These are phyloP conservation scores for Cairneyella variabilis DNA, from an alignment of 495 filamentous ascomycete genomes.

Conservation along the genomic window DNA sequence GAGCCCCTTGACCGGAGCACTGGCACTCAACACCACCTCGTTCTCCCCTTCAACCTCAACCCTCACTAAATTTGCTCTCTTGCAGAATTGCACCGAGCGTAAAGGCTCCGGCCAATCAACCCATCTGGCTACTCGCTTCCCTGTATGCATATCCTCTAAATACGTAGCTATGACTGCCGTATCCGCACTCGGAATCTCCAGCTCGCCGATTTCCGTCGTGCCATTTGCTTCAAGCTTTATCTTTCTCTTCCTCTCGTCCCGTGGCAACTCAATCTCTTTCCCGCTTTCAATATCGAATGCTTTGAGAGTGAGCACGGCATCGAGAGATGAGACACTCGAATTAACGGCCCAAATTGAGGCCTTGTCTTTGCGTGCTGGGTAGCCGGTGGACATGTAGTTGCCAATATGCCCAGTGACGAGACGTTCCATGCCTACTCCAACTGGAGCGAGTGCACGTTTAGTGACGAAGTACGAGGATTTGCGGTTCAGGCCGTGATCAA, in stretches of 20 bases:
- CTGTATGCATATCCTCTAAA: conserved; percentile 36
- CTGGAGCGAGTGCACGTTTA: conserved; percentile 58
- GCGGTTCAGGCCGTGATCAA: conserved; percentile 70
- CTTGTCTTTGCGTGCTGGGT: conserved; percentile 42
- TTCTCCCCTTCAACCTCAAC: conserved; percentile 11
- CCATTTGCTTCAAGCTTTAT: conserved; percentile 56
- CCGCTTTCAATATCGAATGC: conserved; percentile 66
- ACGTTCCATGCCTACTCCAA: conserved; percentile 63
- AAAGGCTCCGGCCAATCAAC: conserved; percentile 79
- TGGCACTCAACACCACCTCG: conserved; percentile 30
- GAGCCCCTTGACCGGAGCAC: conserved; percentile 45
- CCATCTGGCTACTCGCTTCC: conserved; percentile 53
- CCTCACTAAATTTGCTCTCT: conserved; percentile 33
- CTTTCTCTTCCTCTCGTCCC: conserved; percentile 37
- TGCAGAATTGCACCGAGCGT: conserved; percentile 71
- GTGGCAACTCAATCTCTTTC: conserved; percentile 41
- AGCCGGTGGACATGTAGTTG: conserved; percentile 44
- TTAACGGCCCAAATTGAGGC: conserved; percentile 72
- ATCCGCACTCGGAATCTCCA: conserved; percentile 35
- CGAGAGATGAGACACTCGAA: conserved; percentile 37
- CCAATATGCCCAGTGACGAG: conserved; percentile 40
- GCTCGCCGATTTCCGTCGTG: conserved; percentile 55
- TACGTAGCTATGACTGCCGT: conserved; percentile 48
- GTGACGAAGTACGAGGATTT: conserved; percentile 79
- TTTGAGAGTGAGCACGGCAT: conserved; percentile 51